phyloP scores from a whole-genome alignment of 495 filamentous ascomycete genomes.

The Lentithecium fluviatile region DNA sequence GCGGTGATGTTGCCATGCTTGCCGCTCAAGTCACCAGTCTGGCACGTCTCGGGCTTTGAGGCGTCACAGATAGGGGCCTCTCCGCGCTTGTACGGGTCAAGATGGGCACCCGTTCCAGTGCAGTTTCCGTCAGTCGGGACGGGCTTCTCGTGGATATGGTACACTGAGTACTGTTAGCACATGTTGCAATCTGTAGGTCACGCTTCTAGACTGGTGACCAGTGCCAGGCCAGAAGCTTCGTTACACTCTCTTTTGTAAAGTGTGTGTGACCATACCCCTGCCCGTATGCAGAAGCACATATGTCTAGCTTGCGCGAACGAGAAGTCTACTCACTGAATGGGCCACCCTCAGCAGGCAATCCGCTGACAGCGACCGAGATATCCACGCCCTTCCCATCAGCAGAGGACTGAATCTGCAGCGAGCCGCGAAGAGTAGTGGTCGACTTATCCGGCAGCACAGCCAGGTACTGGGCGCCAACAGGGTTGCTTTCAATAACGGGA shows the following conservation, averaged over 20 bases:
- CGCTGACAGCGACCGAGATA: constrained; percentile 60
- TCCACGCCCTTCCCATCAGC: constrained; percentile 61
- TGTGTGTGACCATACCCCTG: not conserved
- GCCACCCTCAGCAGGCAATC: constrained; percentile 63
- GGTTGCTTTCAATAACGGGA: constrained; percentile 60
- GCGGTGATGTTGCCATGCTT: constrained; percentile 70
- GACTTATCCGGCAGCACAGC: constrained; percentile 58
- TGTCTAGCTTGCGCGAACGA: not conserved
- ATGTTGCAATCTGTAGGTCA: not conserved
- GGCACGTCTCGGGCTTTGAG: constrained; percentile 63
- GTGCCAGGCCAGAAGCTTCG: not conserved
- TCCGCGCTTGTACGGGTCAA: constrained; percentile 65
- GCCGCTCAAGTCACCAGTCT: constrained; percentile 80
- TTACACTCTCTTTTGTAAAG: not conserved
- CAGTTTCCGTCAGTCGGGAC: constrained; percentile 78
- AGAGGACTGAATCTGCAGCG: constrained; percentile 54
- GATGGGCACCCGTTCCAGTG: constrained; percentile 65
- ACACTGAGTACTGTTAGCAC: constrained; percentile 52
- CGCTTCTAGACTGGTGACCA: not conserved
- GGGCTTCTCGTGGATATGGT: constrained; percentile 77
- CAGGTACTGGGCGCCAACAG: constrained; percentile 56
- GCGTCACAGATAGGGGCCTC: constrained; percentile 65
- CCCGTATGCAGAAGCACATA: too few relatives aligned
- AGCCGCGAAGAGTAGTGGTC: constrained; percentile 60
- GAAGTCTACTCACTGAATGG: constrained; percentile 64